Evolutionary conservation across 2,329 filamentous ascomycete species (phyloP).

Genomic region (Paecilomyces variotii): DNA sequence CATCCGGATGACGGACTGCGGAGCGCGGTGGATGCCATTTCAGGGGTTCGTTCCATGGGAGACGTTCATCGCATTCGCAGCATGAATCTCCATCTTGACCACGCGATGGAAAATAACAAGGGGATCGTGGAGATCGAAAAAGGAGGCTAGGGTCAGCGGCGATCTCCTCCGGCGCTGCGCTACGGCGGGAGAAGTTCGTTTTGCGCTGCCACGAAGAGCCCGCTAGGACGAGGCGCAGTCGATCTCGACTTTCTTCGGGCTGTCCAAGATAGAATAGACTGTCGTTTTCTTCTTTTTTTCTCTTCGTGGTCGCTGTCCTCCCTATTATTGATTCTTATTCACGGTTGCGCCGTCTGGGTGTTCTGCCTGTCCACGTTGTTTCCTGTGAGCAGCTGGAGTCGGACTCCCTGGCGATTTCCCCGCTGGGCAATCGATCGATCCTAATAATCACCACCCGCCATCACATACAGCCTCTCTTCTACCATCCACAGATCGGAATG

Average conservation of each 20-base stretch:
- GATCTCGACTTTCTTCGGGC: background rate
- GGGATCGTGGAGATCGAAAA: background rate
- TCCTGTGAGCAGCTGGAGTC: background rate
- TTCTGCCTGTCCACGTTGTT: background rate
- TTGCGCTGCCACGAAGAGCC: background rate
- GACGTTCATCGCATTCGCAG: background rate
- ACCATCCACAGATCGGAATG: background rate
- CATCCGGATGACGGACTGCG: background rate
- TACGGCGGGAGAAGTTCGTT: background rate
- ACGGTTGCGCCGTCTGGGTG: background rate
- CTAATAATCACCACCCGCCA: background rate
- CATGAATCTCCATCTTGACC: background rate
- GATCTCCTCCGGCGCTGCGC: background rate
- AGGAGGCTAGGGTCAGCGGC: background rate
- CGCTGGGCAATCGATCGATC: background rate
- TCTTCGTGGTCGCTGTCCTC: background rate
- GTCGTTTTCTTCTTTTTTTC: background rate
- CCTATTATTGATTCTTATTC: background rate
- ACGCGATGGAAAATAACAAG: background rate
- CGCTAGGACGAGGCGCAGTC: background rate
- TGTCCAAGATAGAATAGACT: background rate
- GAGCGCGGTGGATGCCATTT: background rate
- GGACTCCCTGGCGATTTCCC: background rate
- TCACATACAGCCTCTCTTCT: background rate
- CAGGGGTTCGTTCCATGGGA: background rate